Conservation (phyloP, 2,329 filamentous ascomycete species). For the Orbilia quercus region DNA sequence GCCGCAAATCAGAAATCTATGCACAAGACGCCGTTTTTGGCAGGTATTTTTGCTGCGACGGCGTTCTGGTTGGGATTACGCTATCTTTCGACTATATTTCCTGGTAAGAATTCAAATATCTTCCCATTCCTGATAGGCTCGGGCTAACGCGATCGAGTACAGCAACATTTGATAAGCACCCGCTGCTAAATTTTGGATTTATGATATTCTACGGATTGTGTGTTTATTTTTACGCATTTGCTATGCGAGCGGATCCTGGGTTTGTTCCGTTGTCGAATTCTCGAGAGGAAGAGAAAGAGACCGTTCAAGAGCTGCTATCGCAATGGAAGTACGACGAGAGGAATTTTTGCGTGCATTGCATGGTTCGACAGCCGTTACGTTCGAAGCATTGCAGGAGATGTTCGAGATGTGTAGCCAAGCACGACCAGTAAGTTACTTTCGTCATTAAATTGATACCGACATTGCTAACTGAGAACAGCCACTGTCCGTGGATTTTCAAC, state of each 20-base stretch:
- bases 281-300: constrained; percentile 86
- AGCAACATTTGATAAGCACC: constrained; percentile 74
- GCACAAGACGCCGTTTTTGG: constrained; percentile 91
- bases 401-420: constrained; percentile 90
- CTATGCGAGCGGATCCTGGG: constrained; percentile 89
- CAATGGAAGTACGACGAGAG: constrained; percentile 91
- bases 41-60: constrained; percentile 90
- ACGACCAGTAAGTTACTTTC: constrained; percentile 81
- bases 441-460: neutral
- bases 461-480: constrained; percentile 68
- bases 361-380: constrained; percentile 89
- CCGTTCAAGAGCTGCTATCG: constrained; percentile 86
- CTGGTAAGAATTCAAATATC: constrained; percentile 68
- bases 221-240: constrained; percentile 84
- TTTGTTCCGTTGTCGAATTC: constrained; percentile 91
- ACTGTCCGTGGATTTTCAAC: constrained; percentile 98
- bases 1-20: constrained; percentile 88
- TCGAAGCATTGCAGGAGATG: constrained; percentile 97
- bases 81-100: constrained; percentile 80
- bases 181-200: constrained; percentile 84
- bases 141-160: constrained; percentile 12
- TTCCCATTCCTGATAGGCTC: constrained; percentile 1
- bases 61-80: constrained; percentile 82
- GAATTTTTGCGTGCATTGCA: constrained; percentile 93
- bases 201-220: constrained; percentile 73